A percentile compares a stretch with the other conserved stretches of the same genome.
Evolutionary conservation across 768 basidiomycete genomes (phyloP).

Genomic region (Mycena latifolia): DNA sequence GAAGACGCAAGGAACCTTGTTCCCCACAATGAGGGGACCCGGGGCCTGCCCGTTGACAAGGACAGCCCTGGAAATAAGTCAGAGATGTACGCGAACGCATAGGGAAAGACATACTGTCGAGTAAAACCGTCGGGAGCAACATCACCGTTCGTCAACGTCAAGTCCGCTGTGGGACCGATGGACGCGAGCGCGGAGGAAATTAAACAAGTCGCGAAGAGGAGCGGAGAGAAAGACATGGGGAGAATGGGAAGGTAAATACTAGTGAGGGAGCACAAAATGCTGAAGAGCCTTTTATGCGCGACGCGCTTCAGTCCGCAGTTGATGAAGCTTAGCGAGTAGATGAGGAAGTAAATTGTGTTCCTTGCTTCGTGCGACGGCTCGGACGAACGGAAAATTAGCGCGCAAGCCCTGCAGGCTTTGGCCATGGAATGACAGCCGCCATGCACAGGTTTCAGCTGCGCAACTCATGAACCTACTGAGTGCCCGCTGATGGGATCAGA

Average conservation of each 20-base stretch:
- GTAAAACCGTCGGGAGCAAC: conserved; percentile 31
- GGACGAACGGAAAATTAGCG: too few species aligned
- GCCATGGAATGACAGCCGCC: too few species aligned
- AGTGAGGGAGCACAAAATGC: not conserved
- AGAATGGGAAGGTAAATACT: not conserved
- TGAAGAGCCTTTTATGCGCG: conserved; percentile 1
- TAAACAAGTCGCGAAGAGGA: conserved; percentile 18
- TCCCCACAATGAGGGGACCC: conserved; percentile 25
- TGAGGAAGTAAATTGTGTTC: too few species aligned
- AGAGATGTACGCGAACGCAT: too few species aligned
- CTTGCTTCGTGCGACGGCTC: too few species aligned
- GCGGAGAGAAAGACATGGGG: conserved; percentile 16
- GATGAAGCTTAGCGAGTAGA: too few species aligned
- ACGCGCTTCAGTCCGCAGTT: too few species aligned
- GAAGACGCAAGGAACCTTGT: conserved; percentile 20
- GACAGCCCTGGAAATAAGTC: not conserved
- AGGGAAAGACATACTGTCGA: not conserved
- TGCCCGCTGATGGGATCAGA: too few species aligned
- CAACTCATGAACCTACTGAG: too few species aligned
- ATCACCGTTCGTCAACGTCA: conserved; percentile 24
- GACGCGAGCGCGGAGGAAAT: conserved; percentile 27
- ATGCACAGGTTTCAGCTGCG: too few species aligned
- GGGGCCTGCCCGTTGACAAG: conserved; percentile 10
- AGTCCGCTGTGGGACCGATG: conserved; percentile 29
- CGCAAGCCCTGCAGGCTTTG: too few species aligned